Evolutionary conservation across 345 rosid species (phyloP).

Genomic region (Dimocarpus longan): DNA sequence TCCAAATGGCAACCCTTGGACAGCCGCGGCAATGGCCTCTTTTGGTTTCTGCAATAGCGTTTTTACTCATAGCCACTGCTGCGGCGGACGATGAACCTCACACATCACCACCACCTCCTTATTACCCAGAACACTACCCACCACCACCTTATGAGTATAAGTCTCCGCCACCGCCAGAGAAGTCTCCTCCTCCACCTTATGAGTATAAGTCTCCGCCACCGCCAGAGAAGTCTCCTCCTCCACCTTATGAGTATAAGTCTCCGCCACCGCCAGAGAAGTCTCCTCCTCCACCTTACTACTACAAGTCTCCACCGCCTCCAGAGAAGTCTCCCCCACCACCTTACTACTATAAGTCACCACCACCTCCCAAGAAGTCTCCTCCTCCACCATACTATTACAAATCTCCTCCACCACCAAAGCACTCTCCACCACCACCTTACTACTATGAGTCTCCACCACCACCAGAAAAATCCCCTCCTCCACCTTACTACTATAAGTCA

Average conservation of each 20-base stretch:
- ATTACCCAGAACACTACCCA: neutral
- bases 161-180: slow-evolving; percentile 19
- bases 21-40: slow-evolving; percentile 13
- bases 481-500: neutral
- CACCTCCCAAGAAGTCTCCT: neutral
- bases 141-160: neutral
- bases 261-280: slow-evolving; percentile 23
- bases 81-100: neutral
- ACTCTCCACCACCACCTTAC: neutral
- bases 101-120: neutral
- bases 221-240: neutral
- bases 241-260: slow-evolving; percentile 8
- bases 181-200: slow-evolving; percentile 25
- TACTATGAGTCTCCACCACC: neutral
- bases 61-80: neutral
- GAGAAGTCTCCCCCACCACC: neutral
- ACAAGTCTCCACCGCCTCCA: slow-evolving; percentile 15
- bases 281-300: neutral
- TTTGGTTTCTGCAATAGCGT: neutral
- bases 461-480: neutral
- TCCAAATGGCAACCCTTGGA: slow-evolving; percentile 29
- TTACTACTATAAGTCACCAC: neutral
- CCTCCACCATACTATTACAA: neutral
- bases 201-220: slow-evolving; percentile 20
- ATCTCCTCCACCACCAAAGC: neutral